Evolutionary conservation across 2,329 filamentous ascomycete genomes (phyloP), one percentile per base, ranked within the genome.

Genomic region (Fusarium oxysporum): DNA sequence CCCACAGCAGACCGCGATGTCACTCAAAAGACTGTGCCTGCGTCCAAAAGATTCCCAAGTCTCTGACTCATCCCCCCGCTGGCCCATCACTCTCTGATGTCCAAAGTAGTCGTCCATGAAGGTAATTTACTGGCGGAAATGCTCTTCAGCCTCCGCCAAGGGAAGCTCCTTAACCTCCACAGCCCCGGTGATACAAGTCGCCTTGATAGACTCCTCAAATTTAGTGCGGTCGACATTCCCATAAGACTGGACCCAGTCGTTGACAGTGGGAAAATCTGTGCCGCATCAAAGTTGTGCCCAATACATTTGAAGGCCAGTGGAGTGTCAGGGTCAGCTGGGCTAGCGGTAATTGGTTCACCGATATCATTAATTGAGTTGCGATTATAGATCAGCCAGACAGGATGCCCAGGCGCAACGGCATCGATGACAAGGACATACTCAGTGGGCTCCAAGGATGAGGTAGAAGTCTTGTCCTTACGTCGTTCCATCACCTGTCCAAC

Each of bases 141-240:
- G 30, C 4, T 0, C 8, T 3, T 23, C 0, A 51, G 2, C 32
- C n/a, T 35, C 16, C 2, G 45, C n/a, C 0, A 5, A 1, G 0
- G n/a, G 16, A 35, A 19, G 10, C 0, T 0, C 2, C 48, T 51
- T 51, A 8, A 10, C 47, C 2, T 19, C 0, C 8, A 51, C n/a
- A 5, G 30, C 30, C 23, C 30, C 47, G 0, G 16, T 33, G 5
- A 8, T 19, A 33, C 30, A 23, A 51, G 30, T 51, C 14, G 8
- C 30, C 5, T 33, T 50, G 30, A 50, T 50, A 33, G 30, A 23
- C 21, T 6, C 30, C 30, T 50, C 47, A 4, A 19, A 5, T 3
- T 10, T 7, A 3, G n/a, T 11, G 5, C 33, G 13, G 21, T 33
- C 8, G 16, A 50, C 14, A 13, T 23, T 50, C 8, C 47, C 47